Evolutionary conservation across 176 grass and related monocot species (phyloP), one percentile per base, ranked within the genome.

Genomic region (Oryza longistaminata): DNA sequence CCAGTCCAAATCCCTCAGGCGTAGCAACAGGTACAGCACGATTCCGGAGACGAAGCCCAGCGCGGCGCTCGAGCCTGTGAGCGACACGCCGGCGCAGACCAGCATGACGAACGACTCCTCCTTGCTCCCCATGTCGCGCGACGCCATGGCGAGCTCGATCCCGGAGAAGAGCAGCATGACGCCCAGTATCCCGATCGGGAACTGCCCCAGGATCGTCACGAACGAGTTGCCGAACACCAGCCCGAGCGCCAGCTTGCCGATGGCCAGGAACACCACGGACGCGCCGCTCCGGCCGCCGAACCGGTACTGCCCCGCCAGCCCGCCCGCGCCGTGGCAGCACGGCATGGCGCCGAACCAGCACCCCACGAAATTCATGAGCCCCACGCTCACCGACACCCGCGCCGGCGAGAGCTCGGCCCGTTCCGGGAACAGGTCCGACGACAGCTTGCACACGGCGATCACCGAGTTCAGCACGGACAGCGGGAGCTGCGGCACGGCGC

Each of bases 261-360:
- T 43, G 48, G 88, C 95, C 8, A 97, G 82, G 84, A 94, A 94
- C 75, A 94, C 83, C 61, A 97, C 92, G 15, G 92, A 94, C 66
- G 92, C 95, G 9, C 95, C 95, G 89, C 88, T 97, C 40, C 95
- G 71, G 34, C 88, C 95, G 37, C 95, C 95, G 82, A 97, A 97
- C 15, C 88, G 65, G 87, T 97, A 94, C 90, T 94, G 95, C 19
- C 95, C 92, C 0, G 95, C 95, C 33, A 97, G 84, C 27, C 95
- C 90, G 43, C 92, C 95, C 0, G 92, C 90, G 73, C 95, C 95
- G 67, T 94, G 95, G 75, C 92, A 97, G 74, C 93, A 94, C 25
- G 92, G 95, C 92, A 97, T 93, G 87, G 95, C 95, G 66, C 95
- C 95, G 72, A 97, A 97, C 95, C 92, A 97, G 87, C 95, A 97